Evolutionary conservation across 163 green algal genomes (phyloP).

Genomic region (Volvox carteri): DNA sequence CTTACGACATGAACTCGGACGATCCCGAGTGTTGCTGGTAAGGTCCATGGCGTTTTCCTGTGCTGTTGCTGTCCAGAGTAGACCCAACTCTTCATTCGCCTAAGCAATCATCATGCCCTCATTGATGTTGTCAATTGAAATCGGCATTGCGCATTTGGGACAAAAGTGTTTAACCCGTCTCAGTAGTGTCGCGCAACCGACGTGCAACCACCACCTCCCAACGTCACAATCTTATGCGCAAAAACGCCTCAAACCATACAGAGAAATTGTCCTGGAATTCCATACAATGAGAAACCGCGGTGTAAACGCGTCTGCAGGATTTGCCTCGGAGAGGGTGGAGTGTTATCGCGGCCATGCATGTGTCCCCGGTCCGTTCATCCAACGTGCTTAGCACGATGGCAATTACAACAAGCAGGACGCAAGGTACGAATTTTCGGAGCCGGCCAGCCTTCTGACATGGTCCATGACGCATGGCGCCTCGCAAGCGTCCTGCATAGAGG

Average conservation of each 20-base stretch:
- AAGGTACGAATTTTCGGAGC: too few relatives aligned
- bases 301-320: constrained; percentile 12
- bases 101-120: neutral
- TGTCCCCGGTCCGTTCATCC: constrained; percentile 39
- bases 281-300: neutral
- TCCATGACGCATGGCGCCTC: too few relatives aligned
- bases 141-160: neutral
- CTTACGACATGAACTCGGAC: neutral
- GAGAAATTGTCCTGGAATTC: neutral
- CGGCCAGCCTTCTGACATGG: too few relatives aligned
- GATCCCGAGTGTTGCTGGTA: constrained; percentile 30
- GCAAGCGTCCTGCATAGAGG: too few relatives aligned
- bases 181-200: constrained; percentile 39
- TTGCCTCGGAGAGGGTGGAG: constrained; percentile 23
- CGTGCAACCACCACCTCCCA: constrained; percentile 33
- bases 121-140: neutral
- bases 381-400: constrained; percentile 41
- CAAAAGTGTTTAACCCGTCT: neutral
- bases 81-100: neutral
- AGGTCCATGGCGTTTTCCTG: constrained; percentile 17
- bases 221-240: neutral
- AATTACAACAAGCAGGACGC: constrained; percentile 49
- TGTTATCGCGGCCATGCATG: constrained; percentile 35
- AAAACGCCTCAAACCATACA: neutral
- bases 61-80: constrained; percentile 15